phyloP scores from a whole-genome alignment of 148 eudicot genomes.

The Simmondsia chinensis region DNA sequence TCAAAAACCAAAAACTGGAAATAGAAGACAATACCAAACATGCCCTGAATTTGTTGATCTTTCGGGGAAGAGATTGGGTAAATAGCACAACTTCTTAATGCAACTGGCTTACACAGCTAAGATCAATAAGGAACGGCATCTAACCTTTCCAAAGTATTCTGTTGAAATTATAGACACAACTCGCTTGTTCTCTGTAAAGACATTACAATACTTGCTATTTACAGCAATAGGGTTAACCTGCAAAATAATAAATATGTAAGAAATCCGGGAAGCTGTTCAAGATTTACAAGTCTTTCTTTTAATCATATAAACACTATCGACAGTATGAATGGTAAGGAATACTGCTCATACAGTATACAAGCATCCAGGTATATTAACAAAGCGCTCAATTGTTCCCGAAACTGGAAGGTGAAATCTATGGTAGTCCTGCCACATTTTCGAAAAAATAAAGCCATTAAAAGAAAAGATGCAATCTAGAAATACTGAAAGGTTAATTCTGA shows the following conservation, averaged over 20 bases:
- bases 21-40: no score
- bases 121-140: no score
- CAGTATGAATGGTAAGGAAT: conserved; percentile 2
- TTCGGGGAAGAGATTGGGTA: no score
- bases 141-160: conserved; percentile 79
- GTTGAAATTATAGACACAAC: conserved; percentile 75
- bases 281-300: no score
- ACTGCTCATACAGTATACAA: conserved; percentile 63
- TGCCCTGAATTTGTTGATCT: no score
- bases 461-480: neutral
- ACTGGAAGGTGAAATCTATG: conserved; percentile 95
- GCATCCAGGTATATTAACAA: conserved; percentile 73
- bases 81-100: neutral
- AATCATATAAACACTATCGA: no score
- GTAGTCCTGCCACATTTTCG: conserved; percentile 62
- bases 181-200: conserved; percentile 89
- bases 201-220: conserved; percentile 90
- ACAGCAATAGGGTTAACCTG: conserved; percentile 98
- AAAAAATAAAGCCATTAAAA: neutral
- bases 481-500: neutral
- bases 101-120: no score
- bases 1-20: no score
- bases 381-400: conserved; percentile 66
- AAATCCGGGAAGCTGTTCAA: conserved; percentile 2
- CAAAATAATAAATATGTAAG: conserved; percentile 1